A percentile compares a stretch with the other conserved stretches of the same genome.
phyloP scores from a whole-genome alignment of 2,329 filamentous ascomycete genomes.

The Trichoderma sp. region DNA sequence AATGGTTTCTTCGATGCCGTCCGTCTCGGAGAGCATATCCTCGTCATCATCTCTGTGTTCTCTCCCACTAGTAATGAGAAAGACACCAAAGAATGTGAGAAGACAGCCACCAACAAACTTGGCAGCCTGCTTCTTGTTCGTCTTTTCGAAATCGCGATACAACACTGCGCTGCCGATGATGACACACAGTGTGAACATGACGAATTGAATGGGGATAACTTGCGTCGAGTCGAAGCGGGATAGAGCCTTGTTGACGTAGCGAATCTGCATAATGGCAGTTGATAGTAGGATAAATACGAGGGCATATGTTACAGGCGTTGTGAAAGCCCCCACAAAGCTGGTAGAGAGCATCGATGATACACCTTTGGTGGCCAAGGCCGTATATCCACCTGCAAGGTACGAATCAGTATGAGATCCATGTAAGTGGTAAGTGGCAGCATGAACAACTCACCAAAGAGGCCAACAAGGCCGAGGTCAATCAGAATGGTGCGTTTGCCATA shows the following conservation, averaged over 20 bases:
- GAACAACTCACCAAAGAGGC: conserved; percentile 71
- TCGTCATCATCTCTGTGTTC: conserved; percentile 56
- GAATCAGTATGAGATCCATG: background rate
- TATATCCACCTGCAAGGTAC: conserved; percentile 71
- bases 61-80: conserved; percentile 87
- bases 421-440: background rate
- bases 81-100: conserved; percentile 94
- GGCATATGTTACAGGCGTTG: conserved; percentile 87
- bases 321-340: conserved; percentile 82
- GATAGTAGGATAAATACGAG: conserved; percentile 74
- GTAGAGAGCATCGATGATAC: conserved; percentile 93
- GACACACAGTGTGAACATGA: conserved; percentile 92
- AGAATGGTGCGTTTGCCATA: conserved; percentile 86
- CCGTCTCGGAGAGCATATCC: conserved; percentile 51
- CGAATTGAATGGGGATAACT: conserved; percentile 96
- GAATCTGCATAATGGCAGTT: conserved; percentile 94
- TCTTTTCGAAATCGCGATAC: conserved; percentile 91
- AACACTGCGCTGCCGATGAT: conserved; percentile 91
- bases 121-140: conserved; percentile 65
- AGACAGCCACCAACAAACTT: conserved; percentile 91
- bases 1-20: conserved; percentile 63
- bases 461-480: conserved; percentile 90
- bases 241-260: conserved; percentile 83
- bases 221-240: conserved; percentile 96
- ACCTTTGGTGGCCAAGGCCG: conserved; percentile 93